Base-by-base conservation (phyloP, 2,329 filamentous ascomycete species). In the Fulvia fulva region DNA sequence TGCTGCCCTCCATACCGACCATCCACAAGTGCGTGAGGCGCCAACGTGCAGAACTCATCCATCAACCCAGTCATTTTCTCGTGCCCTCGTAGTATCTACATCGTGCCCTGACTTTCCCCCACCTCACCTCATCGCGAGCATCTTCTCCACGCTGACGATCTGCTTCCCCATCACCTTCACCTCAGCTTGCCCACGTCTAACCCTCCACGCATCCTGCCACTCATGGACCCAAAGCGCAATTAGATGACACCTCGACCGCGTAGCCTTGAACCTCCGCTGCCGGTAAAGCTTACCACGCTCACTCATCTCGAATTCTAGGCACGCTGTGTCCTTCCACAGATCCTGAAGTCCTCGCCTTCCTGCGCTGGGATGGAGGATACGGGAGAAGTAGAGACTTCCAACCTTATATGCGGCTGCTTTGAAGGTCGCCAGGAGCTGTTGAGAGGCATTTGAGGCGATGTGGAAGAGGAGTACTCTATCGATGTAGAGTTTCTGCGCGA, bases 401-500 rank as follows among this genome's bases (percentile, higher is more conserved):
- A 25, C 44, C 12, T 26, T 12, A 12, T 22, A 2, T 8, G 44
- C 12, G 2, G 44, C 44, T 3, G 21, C 9, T 5, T 23, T 22
- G 44, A 23, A 47, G 4, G 5, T 23, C 14, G 44, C 21, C 19
- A 23, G 21, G 12, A 47, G 44, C 12, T 2, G 2, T 23, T 47
- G 16, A 21, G 23, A 9, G 7, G 14, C 25, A 5, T 11, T 9
- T 12, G 44, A 19, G 44, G 16, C 8, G 19, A 25, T 23, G 22
- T 26, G 5, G 47, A 50, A 50, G 25, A 50, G 47, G n/a, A 30
- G 12, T 1, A 32, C 25, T 16, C 52, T 12, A 21, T 54, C 52
- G n/a, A 54, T 34, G 52, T 46, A 54, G 19, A 54, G 37, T n/a
- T 54, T 54, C 41, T 54, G 41, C 5, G 52, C 52, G n/a, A 54